Evolutionary conservation across 352 stramenopile species (phyloP).

Genomic region (Phytophthora melonis): DNA sequence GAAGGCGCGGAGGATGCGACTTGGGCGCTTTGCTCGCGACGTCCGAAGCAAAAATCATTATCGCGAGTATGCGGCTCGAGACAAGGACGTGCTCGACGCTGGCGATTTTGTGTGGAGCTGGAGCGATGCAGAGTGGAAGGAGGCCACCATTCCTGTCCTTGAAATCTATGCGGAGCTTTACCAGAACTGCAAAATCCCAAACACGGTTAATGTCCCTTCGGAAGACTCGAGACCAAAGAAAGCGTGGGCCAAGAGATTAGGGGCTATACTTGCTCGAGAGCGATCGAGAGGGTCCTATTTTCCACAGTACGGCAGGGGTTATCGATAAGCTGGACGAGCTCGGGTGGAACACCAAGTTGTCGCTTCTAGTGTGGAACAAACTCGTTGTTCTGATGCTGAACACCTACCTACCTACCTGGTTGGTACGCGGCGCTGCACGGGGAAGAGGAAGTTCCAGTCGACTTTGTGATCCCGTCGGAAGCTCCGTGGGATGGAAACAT

Average conservation of each 20-base stretch:
- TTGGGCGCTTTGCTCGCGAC: no score
- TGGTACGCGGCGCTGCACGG: not conserved
- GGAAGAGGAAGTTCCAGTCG: not conserved
- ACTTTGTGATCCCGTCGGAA: not conserved
- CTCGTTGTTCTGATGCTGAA: not conserved
- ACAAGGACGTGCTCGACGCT: not conserved
- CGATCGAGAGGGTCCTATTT: not conserved
- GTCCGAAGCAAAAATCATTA: not conserved
- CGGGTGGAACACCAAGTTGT: not conserved
- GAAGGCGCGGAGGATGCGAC: not conserved
- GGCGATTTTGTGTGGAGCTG: not conserved
- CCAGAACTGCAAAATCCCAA: not conserved
- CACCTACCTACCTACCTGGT: no score
- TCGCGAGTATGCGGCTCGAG: not conserved
- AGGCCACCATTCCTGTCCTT: not conserved
- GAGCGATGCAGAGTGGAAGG: not conserved
- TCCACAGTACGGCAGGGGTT: not conserved
- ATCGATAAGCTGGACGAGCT: not conserved
- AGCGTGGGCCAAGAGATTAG: not conserved
- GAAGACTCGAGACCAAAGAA: not conserved
- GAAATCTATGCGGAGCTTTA: not conserved
- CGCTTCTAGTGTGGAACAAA: not conserved
- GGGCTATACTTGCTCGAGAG: not conserved
- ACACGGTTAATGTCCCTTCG: not conserved
- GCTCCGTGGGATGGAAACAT: not conserved